phyloP scores from a whole-genome alignment of 169 alveolate genomes.

The Cryptosporidium canis region DNA sequence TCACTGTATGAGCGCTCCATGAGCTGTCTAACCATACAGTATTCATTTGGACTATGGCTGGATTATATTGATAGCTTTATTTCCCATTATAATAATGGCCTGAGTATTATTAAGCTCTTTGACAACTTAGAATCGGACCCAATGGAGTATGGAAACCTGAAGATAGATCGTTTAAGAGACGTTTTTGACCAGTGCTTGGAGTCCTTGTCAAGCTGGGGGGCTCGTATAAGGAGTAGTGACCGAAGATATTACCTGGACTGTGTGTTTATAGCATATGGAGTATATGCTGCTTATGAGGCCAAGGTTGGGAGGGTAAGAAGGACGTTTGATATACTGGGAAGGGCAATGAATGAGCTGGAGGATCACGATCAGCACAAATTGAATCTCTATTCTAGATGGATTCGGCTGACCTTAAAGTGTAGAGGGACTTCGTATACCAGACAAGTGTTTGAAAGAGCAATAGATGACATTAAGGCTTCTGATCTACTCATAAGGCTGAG shows the following conservation, averaged over 20 bases:
- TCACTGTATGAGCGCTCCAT: slow-evolving; percentile 57
- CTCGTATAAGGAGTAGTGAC: neutral
- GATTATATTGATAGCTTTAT: slow-evolving; percentile 45
- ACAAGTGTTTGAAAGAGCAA: slow-evolving; percentile 36
- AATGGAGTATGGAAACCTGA: neutral
- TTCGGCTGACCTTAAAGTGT: neutral
- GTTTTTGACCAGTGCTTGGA: slow-evolving; percentile 4
- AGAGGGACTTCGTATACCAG: slow-evolving; percentile 30
- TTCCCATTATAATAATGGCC: slow-evolving; percentile 8
- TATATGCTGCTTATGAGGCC: slow-evolving; percentile 37
- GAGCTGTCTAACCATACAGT: neutral
- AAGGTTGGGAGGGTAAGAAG: slow-evolving; percentile 41
- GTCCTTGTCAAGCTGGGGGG: neutral
- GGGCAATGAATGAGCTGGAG: slow-evolving; percentile 11
- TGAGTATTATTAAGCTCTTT: slow-evolving; percentile 5
- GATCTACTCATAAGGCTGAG: slow-evolving; percentile 19
- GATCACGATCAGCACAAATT: slow-evolving; percentile 9
- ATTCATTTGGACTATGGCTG: slow-evolving; percentile 1
- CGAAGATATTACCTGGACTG: neutral
- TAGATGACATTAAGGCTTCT: slow-evolving; percentile 26
- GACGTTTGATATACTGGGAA: slow-evolving; percentile 9
- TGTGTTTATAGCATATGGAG: slow-evolving; percentile 17
- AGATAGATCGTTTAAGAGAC: slow-evolving; percentile 31
- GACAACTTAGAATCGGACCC: neutral
- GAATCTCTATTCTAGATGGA: slow-evolving; percentile 24